Percentiles rank a stretch among this genome's conserved stretches.
Conservation (phyloP, 768 basidiomycete genomes). For the Boletus huronensis region DNA sequence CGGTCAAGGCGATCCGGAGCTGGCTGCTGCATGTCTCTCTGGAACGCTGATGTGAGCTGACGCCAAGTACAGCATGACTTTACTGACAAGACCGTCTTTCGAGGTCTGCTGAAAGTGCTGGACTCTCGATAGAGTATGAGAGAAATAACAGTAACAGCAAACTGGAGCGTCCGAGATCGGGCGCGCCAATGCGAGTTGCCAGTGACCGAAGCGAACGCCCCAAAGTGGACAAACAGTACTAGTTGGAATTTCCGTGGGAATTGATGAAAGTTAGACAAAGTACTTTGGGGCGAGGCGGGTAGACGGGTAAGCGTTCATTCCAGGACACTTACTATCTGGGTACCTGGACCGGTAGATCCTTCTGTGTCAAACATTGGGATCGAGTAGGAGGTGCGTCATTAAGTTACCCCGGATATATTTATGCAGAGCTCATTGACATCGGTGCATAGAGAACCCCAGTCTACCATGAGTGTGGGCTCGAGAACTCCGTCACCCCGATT, state of each 20-base stretch:
- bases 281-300: too few species aligned
- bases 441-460: too few species aligned
- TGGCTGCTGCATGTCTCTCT: conserved; percentile 25
- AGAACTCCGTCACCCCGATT: not conserved
- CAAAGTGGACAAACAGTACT: conserved; percentile 4
- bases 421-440: too few species aligned
- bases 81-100: conserved; percentile 26
- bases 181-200: not conserved
- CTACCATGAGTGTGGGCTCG: not conserved
- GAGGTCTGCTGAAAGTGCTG: conserved; percentile 9
- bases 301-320: not conserved
- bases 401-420: not conserved
- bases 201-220: conserved; percentile 3
- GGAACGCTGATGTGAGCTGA: conserved; percentile 19
- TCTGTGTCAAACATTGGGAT: not conserved
- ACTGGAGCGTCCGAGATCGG: not conserved
- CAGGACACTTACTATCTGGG: not conserved
- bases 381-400: not conserved
- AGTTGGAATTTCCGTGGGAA: conserved; percentile 8
- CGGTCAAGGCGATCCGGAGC: conserved; percentile 14
- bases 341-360: not conserved
- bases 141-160: not conserved
- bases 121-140: not conserved
- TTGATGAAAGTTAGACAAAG: not conserved
- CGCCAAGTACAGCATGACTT: conserved; percentile 9